These are phyloP conservation scores for Brassica juncea DNA, from an alignment of 345 rosid species.

Conservation along the genomic window DNA sequence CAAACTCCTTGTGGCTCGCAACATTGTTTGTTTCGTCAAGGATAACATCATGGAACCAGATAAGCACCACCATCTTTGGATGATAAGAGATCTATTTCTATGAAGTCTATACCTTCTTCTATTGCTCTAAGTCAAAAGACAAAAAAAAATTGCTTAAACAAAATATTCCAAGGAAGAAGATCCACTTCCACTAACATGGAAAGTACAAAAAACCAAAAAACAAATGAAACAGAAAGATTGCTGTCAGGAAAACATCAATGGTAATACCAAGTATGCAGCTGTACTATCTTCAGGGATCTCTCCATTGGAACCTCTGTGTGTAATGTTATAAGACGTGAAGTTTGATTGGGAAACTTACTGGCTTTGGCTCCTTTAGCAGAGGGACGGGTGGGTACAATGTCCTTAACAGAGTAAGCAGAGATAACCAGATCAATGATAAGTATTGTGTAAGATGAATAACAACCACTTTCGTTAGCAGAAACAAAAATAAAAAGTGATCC, in stretches of 20 bases:
- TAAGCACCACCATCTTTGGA: conserved; percentile 80
- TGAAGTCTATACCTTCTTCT: no score
- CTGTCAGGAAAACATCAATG: no score
- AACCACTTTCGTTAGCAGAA: not conserved
- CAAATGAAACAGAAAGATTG: no score
- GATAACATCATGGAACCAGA: conserved; percentile 72
- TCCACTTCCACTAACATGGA: no score
- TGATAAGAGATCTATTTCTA: conserved; percentile 63
- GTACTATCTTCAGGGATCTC: conserved; percentile 94
- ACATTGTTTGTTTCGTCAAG: conserved; percentile 74
- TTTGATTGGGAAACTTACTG: conserved; percentile 45
- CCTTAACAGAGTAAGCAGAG: conserved; percentile 57
- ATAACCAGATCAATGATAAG: conserved; percentile 47
- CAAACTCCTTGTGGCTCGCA: conserved; percentile 40
- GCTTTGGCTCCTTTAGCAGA: conserved; percentile 42
- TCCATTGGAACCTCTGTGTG: conserved; percentile 95
- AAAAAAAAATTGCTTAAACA: no score
- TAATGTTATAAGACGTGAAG: conserved; percentile 33
- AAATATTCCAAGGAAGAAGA: no score
- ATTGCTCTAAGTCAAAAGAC: no score
- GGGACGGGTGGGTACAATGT: conserved; percentile 58
- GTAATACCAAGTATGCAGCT: conserved; percentile 3
- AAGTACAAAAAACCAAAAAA: no score
- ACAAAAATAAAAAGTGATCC: no score
- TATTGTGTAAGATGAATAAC: conserved; percentile 45